Evolutionary conservation across 805 yeast species (phyloP).

Genomic region (Barnettozyma sp.): DNA sequence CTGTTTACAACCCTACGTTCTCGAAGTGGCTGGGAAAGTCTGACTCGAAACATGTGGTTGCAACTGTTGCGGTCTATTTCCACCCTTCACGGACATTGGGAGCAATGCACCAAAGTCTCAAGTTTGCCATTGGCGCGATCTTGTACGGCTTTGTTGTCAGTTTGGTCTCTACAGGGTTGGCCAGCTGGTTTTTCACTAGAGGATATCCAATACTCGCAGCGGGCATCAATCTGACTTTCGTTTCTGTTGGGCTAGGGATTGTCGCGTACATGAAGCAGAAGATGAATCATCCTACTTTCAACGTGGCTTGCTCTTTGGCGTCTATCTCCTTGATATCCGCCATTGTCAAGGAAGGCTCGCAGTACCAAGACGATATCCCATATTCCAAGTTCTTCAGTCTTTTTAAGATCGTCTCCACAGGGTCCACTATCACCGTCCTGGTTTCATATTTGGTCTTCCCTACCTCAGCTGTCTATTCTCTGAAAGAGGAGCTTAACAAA

Average conservation of each 20-base stretch:
- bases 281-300: conserved; percentile 61
- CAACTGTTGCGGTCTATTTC: conserved; percentile 79
- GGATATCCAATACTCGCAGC: conserved; percentile 46
- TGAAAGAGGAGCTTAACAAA: conserved; percentile 42
- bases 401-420: conserved; percentile 50
- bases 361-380: conserved; percentile 53
- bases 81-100: conserved; percentile 78
- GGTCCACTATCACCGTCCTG: conserved; percentile 51
- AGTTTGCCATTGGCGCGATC: conserved; percentile 52
- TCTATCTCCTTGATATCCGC: conserved; percentile 65
- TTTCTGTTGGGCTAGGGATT: conserved; percentile 51
- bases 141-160: conserved; percentile 48
- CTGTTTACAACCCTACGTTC: conserved; percentile 52
- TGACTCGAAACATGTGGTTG: conserved; percentile 74
- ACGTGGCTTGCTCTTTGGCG: conserved; percentile 75
- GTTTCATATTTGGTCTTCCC: conserved; percentile 65
- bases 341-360: conserved; percentile 66
- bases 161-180: conserved; percentile 42
- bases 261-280: conserved; percentile 66
- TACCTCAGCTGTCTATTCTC: conserved; percentile 41
- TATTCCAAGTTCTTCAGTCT: conserved; percentile 45
- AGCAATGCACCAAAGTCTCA: conserved; percentile 67
- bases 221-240: conserved; percentile 45
- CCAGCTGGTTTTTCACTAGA: conserved; percentile 37
- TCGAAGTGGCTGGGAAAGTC: conserved; percentile 50